Base-by-base conservation (phyloP, 257 asterid species). In the Fraxinus excelsior region DNA sequence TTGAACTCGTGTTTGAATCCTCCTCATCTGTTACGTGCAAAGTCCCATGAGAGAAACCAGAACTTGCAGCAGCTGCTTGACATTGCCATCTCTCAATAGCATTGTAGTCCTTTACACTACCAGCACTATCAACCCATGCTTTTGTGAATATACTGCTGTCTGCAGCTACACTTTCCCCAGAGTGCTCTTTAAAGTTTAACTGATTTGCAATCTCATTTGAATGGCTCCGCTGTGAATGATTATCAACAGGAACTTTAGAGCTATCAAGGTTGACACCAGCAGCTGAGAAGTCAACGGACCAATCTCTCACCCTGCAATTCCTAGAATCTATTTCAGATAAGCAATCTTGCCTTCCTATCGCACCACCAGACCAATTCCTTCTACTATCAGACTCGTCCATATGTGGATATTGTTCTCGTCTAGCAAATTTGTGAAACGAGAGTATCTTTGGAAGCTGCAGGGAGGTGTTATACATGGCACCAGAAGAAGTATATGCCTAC, bases 31-130 rank as follows among this genome's bases (percentile, higher is more conserved):
- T 88, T 74, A 84, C 23, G 77, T 88, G 92, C 87, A 81, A 78
- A 71, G 87, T 74, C 74, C 89, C 92, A 73, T 84, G 88, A 76
- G 91, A 88, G 83, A 87, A 90, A 80, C 91, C 95, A 40, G 96
- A 93, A 86, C 90, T 90, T 81, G 98, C 99, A 67, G 97, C 99
- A 73, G 98, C 97, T 79, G 99, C 98, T 83, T 96, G 98, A 77
- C 96, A 91, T 83, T 96, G 99, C 99, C 99, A 96, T 88, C 98
- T 93, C 81, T 93, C 98, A 76, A 96, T 96, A 80, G 98, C 97
- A 85, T 82, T 92, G 92, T 91, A 93, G 82, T 93, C 98, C 85
- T 93, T 96, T 73, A 81, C 86, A 83, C 94, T 95, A 73, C 94
- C 98, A 67, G 91, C 92, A 82, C 94, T 87, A 84, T 93, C 97